Percentiles rank a stretch among this genome's conserved stretches.
phyloP scores from a whole-genome alignment of 2,329 filamentous ascomycete species.

The Trichoderma aggressivum region DNA sequence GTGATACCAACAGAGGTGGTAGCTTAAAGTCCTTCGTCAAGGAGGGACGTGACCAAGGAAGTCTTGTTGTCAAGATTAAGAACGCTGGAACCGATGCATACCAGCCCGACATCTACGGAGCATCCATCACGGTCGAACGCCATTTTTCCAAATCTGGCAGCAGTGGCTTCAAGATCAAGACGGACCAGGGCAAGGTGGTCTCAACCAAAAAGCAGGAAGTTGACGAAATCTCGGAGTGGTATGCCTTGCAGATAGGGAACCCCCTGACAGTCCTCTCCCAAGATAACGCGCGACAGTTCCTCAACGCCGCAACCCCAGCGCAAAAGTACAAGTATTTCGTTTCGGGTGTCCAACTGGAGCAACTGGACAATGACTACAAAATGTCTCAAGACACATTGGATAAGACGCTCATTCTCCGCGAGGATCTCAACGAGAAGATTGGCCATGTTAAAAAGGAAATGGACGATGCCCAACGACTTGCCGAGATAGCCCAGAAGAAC shows the following conservation, averaged over 20 bases:
- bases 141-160: slow-evolving; percentile 73
- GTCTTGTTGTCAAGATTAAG: slow-evolving; percentile 81
- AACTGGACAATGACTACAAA: slow-evolving; percentile 86
- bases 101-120: slow-evolving; percentile 75
- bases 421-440: slow-evolving; percentile 36
- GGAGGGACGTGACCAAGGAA: slow-evolving; percentile 73
- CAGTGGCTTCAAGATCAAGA: slow-evolving; percentile 86
- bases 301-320: slow-evolving; percentile 75
- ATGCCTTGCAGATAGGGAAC: slow-evolving; percentile 91
- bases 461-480: slow-evolving; percentile 61
- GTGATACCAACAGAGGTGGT: slow-evolving; percentile 85
- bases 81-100: slow-evolving; percentile 85
- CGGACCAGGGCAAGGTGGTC: slow-evolving; percentile 63
- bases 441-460: slow-evolving; percentile 38
- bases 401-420: slow-evolving; percentile 45
- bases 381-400: slow-evolving; percentile 78
- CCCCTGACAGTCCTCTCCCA: slow-evolving; percentile 94
- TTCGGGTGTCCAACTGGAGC: slow-evolving; percentile 88
- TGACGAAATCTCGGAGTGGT: slow-evolving; percentile 91
- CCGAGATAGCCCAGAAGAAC: slow-evolving; percentile 64
- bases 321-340: slow-evolving; percentile 97
- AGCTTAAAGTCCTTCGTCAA: slow-evolving; percentile 90
- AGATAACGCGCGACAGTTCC: slow-evolving; percentile 89
- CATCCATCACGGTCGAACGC: slow-evolving; percentile 85
- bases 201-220: slow-evolving; percentile 83